A percentile compares a stretch with the other conserved stretches of the same genome.
phyloP scores from a whole-genome alignment of 2,329 filamentous ascomycete species.

The Epichloe sylvatica region DNA sequence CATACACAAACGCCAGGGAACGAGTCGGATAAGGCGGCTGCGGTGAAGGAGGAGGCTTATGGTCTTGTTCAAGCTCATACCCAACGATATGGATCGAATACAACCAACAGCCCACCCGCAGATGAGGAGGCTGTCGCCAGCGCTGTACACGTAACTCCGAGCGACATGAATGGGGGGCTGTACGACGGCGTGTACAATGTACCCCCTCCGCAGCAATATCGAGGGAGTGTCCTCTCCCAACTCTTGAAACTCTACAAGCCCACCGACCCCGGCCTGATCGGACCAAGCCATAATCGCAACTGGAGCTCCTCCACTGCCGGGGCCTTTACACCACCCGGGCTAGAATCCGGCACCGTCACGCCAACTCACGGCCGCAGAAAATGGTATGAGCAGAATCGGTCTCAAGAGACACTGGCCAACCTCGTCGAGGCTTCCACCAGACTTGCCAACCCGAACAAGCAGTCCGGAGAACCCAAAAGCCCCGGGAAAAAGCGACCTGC shows the following conservation, averaged over 20 bases:
- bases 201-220: slow-evolving; percentile 27
- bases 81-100: slow-evolving; percentile 10
- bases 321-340: slow-evolving; percentile 19
- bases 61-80: slow-evolving; percentile 31
- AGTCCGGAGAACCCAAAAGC: slow-evolving; percentile 8
- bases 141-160: slow-evolving; percentile 10
- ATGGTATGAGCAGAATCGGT: slow-evolving; percentile 35
- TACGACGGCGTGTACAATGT: slow-evolving; percentile 29
- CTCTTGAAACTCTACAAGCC: slow-evolving; percentile 33
- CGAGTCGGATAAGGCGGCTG: background rate
- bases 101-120: slow-evolving; percentile 2
- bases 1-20: slow-evolving; percentile 1
- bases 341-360: slow-evolving; percentile 25
- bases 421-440: slow-evolving; percentile 31
- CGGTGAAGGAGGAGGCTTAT: slow-evolving; percentile 22
- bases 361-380: slow-evolving; percentile 29
- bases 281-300: slow-evolving; percentile 11
- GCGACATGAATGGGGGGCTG: slow-evolving; percentile 25
- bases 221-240: slow-evolving; percentile 31
- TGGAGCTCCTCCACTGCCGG: slow-evolving; percentile 16
- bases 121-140: slow-evolving; percentile 9
- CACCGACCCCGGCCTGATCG: slow-evolving; percentile 13
- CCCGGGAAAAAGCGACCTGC: slow-evolving; percentile 20
- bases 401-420: slow-evolving; percentile 32
- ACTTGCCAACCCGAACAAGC: slow-evolving; percentile 10